A percentile compares a stretch with the other conserved stretches of the same genome.
Conservation (phyloP, 2,329 filamentous ascomycete genomes). For the Trichoderma sp. region DNA sequence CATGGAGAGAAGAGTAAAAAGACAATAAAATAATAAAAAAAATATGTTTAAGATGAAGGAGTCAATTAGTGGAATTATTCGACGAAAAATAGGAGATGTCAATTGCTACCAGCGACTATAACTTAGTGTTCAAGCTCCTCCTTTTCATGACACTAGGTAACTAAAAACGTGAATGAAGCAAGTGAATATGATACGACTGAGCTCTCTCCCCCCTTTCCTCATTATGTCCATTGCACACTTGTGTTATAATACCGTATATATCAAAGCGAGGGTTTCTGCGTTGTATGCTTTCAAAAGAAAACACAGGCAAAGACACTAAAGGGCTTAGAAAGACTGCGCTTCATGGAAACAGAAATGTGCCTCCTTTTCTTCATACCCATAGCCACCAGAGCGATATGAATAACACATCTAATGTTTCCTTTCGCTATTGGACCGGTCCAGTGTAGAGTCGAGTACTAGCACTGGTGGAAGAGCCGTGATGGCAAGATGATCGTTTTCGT, state of each 20-base stretch:
- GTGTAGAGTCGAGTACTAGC: background rate
- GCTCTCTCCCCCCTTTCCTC: background rate
- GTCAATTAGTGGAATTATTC: background rate
- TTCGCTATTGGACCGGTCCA: background rate
- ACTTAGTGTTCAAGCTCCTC: background rate
- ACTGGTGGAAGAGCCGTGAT: background rate
- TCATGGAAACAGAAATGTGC: background rate
- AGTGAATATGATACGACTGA: background rate
- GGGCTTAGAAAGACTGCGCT: background rate
- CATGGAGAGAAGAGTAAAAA: background rate
- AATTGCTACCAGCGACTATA: background rate
- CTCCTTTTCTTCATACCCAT: background rate
- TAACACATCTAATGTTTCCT: slow-evolving; percentile 1
- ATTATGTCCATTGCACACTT: background rate
- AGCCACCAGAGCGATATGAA: background rate
- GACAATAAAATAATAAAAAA: background rate
- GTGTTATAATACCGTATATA: background rate
- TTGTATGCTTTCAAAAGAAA: too few species aligned
- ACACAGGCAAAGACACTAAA: background rate
- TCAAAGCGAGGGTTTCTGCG: background rate
- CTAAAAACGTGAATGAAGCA: background rate
- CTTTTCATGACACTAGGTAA: background rate
- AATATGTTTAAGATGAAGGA: background rate
- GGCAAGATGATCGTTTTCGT: background rate
- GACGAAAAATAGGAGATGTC: background rate